Evolutionary conservation across 2,329 filamentous ascomycete species (phyloP), one percentile per base, ranked within the genome.

Genomic region (Fusarium lateritium): DNA sequence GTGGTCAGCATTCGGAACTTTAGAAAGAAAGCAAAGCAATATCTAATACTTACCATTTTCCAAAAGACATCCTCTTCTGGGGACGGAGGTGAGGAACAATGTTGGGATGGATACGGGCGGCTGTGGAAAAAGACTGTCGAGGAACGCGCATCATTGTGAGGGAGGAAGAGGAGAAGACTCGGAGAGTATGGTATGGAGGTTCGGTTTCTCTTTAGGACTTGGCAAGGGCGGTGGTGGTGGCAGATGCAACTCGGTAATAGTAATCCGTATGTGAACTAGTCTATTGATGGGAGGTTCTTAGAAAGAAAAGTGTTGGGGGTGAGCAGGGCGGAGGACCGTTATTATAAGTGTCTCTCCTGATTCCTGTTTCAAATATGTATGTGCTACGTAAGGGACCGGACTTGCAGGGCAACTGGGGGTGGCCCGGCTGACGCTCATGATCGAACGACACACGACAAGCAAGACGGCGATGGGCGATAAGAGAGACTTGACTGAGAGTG

Each of bases 111-210:
- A 75, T 51, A 45, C 73, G 71, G 44, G 73, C 73, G 55, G 73
- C 73, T 43, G 73, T 75, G 45, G 73, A 75, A 65, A 75, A 75
- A 43, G 73, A 39, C 53, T 74, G 71, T 66, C 73, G 70, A 64
- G 73, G 46, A 52, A 62, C 52, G 38, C 65, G 68, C 60, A 72
- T 74, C 73, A 75, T 75, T 38, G 53, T 73, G 72, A 62, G 40
- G 60, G 55, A 56, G 42, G 64, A 58, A 50, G 49, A 51, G 40
- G 39, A 58, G 47, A n/a, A n/a, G n/a, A n/a, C n/a, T n/a, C n/a
- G n/a, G n/a, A 50, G 19, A 36, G 46, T 36, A 46, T 38, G 47
- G 31, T 62, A 51, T 46, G 52, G 39, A 56, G 42, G 46, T 40
- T 67, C 53, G 43, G 33, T 49, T 24, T 50, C 38, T 65, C 42